Evolutionary conservation across 441 rosid species (phyloP).

Genomic region (Pelargonium fulgidum): DNA sequence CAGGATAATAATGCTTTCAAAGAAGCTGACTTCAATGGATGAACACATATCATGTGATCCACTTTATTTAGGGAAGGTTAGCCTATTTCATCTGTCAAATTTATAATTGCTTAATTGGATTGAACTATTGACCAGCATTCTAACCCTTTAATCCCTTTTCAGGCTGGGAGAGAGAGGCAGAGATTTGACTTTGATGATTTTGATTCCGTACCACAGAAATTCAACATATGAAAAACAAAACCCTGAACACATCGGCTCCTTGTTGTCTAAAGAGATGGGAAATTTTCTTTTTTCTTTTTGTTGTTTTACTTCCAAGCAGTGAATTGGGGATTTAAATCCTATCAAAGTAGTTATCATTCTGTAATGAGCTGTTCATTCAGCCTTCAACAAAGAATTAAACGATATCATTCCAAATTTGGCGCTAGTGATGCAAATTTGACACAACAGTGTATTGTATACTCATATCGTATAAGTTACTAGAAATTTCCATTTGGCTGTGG

Average conservation of each 20-base stretch:
- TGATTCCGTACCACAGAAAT: slow-evolving; percentile 81
- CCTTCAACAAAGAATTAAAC: neutral
- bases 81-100: slow-evolving; percentile 9
- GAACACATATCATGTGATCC: slow-evolving; percentile 73
- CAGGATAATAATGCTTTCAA: slow-evolving; percentile 79
- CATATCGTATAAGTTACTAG: too few relatives aligned
- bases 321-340: neutral
- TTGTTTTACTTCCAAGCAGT: neutral
- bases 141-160: slow-evolving; percentile 14
- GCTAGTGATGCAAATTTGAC: neutral
- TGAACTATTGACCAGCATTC: slow-evolving; percentile 11
- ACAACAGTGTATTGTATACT: neutral
- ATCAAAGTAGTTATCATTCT: neutral
- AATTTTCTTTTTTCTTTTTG: neutral
- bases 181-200: slow-evolving; percentile 85
- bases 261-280: too few relatives aligned
- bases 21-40: slow-evolving; percentile 73
- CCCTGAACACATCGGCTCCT: too few relatives aligned
- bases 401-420: neutral
- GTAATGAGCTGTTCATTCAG: neutral
- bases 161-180: slow-evolving; percentile 88
- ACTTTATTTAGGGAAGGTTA: slow-evolving; percentile 74
- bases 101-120: neutral
- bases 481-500: too few relatives aligned
- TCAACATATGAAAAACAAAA: slow-evolving; percentile 38